phyloP scores from a whole-genome alignment of 1,284 basidiomycete genomes.

The Apiotrichum laibachii region DNA sequence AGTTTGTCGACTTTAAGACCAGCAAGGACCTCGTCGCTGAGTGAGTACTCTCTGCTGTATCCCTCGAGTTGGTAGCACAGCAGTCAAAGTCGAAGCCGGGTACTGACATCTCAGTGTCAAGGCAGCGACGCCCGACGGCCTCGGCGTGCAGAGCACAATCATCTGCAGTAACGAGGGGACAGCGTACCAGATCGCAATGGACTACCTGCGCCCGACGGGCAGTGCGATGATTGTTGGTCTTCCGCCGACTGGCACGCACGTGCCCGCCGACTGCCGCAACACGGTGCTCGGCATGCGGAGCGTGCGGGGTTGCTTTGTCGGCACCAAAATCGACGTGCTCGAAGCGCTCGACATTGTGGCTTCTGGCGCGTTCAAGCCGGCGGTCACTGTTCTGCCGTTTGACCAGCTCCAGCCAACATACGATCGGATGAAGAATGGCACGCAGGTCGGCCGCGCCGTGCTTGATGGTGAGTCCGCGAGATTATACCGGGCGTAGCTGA shows the following conservation, averaged over 20 bases:
- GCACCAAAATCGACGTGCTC: slow-evolving; percentile 64
- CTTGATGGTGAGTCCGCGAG: slow-evolving; percentile 15
- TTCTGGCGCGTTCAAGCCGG: slow-evolving; percentile 62
- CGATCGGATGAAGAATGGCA: slow-evolving; percentile 12
- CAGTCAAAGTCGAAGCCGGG: too few species aligned
- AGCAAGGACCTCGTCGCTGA: slow-evolving; percentile 1
- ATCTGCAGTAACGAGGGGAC: slow-evolving; percentile 56
- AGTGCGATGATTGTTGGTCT: slow-evolving; percentile 71
- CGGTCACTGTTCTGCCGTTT: slow-evolving; percentile 57
- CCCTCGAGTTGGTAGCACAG: too few species aligned
- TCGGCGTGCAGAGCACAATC: slow-evolving; percentile 66
- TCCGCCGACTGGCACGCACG: slow-evolving; percentile 58
- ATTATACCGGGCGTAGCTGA: background rate
- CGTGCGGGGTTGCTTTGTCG: slow-evolving; percentile 72
- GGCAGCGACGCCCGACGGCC: slow-evolving; percentile 62
- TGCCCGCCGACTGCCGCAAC: slow-evolving; percentile 61
- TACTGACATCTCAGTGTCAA: slow-evolving; percentile 39
- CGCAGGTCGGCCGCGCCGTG: slow-evolving; percentile 11
- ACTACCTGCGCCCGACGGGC: slow-evolving; percentile 64
- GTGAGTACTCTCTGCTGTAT: background rate
- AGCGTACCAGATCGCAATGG: slow-evolving; percentile 67
- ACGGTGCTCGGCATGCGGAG: slow-evolving; percentile 68
- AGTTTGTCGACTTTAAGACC: slow-evolving; percentile 72
- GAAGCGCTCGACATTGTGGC: slow-evolving; percentile 74
- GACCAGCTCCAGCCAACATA: slow-evolving; percentile 52